These are phyloP conservation scores for Penicillium goetzii DNA, from an alignment of 495 filamentous ascomycete species.

Conservation along the genomic window DNA sequence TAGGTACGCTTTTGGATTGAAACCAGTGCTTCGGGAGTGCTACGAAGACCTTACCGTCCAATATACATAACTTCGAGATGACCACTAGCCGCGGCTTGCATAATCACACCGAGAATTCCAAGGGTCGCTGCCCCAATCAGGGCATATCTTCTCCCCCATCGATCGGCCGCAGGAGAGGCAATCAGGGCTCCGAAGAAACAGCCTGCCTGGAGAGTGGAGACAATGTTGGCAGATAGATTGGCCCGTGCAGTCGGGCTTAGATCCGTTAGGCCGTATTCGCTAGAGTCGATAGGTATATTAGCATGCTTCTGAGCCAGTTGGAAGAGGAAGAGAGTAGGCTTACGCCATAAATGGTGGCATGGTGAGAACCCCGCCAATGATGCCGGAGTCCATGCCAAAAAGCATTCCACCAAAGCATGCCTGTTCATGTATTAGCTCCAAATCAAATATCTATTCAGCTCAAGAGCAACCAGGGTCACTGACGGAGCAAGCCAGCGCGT, in stretches of 20 bases:
- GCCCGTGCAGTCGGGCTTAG: constrained; percentile 54
- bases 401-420: constrained; percentile 78
- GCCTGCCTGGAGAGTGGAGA: constrained; percentile 70
- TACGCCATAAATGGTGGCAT: constrained; percentile 63
- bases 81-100: constrained; percentile 64
- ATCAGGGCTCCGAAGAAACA: constrained; percentile 69
- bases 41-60: constrained; percentile 48
- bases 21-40: not conserved
- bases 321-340: constrained; percentile 24
- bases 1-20: not conserved
- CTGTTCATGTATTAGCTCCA: constrained; percentile 33
- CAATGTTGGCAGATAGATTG: constrained; percentile 49
- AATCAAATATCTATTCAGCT: not conserved
- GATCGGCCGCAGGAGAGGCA: constrained; percentile 59
- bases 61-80: constrained; percentile 62
- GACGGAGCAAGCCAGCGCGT: constrained; percentile 68
- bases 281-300: constrained; percentile 22
- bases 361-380: constrained; percentile 71
- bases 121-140: constrained; percentile 53
- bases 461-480: constrained; percentile 23
- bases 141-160: constrained; percentile 57
- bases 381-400: constrained; percentile 71
- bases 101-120: constrained; percentile 57
- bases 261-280: constrained; percentile 56
- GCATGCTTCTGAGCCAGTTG: not conserved